Conservation (phyloP, 1,284 basidiomycete species). For the Wolfiporia cocos region DNA sequence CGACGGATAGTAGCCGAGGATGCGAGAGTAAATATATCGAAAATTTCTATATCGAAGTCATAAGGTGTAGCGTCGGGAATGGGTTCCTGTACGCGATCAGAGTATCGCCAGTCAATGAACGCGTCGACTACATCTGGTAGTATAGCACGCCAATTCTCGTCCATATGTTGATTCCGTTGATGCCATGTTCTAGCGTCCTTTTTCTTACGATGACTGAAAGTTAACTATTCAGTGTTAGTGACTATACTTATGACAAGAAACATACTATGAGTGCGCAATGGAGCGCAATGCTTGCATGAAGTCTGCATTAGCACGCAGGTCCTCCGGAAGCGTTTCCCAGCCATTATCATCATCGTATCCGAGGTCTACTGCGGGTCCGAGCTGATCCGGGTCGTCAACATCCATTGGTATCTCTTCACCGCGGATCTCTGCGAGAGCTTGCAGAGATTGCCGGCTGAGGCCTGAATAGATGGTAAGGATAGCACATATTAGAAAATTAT, state of each 20-base stretch:
- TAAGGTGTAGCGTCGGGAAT: neutral
- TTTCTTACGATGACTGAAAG: neutral
- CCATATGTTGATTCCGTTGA: neutral
- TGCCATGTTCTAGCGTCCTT: conserved; percentile 1
- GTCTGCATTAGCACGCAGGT: neutral
- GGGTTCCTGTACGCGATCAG: neutral
- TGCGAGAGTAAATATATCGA: conserved; percentile 1
- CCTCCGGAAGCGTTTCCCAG: neutral
- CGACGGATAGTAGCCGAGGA: neutral
- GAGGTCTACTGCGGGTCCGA: neutral
- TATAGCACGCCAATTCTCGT: neutral
- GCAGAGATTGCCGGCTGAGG: neutral
- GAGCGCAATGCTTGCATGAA: neutral
- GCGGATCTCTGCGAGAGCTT: neutral
- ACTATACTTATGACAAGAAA: neutral
- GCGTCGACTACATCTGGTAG: neutral
- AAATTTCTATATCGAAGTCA: conserved; percentile 2
- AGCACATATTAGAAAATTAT: neutral
- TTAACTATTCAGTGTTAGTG: neutral
- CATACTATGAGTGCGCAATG: neutral
- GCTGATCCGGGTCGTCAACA: neutral
- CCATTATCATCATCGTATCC: neutral
- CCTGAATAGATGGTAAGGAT: neutral
- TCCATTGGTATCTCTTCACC: neutral
- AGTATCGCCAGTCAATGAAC: conserved; percentile 7